Evolutionary conservation across 306 rosid genomes (phyloP).

Genomic region (Vachellia pachyceras): DNA sequence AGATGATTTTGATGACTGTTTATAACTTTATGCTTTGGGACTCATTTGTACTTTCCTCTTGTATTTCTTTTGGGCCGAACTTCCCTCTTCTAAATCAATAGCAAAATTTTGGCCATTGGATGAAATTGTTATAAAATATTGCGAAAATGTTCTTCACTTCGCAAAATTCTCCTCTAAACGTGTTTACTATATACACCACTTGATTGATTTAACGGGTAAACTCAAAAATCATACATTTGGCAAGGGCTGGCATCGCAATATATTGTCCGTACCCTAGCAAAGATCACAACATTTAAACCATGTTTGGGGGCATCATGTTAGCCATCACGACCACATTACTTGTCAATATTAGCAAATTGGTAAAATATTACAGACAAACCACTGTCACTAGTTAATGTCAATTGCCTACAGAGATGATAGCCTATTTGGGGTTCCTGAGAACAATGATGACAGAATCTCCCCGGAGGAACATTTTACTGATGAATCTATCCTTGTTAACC

Average conservation of each 20-base stretch:
- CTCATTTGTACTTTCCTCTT: no score
- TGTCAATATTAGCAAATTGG: background rate
- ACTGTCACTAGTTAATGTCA: background rate
- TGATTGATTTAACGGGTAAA: background rate
- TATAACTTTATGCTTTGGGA: no score
- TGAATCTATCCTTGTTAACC: slow-evolving; percentile 91
- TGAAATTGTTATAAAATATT: background rate
- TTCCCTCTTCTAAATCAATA: no score
- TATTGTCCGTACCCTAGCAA: slow-evolving; percentile 16
- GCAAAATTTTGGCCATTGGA: background rate
- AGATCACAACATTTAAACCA: slow-evolving; percentile 19
- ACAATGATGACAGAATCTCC: slow-evolving; percentile 92
- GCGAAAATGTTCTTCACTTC: background rate
- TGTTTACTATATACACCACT: no score
- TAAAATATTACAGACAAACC: slow-evolving; percentile 8
- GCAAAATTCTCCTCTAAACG: background rate
- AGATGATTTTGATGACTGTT: background rate
- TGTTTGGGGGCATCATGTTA: background rate
- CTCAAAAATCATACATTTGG: background rate
- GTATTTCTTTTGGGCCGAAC: no score
- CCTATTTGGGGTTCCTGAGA: slow-evolving; percentile 89
- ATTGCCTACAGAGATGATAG: background rate
- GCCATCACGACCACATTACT: slow-evolving; percentile 13
- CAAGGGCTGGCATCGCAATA: background rate
- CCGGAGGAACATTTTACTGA: slow-evolving; percentile 88